Evolutionary conservation across 345 rosid species (phyloP), one percentile per base, ranked within the genome.

Genomic region (Pseudoturritis turrita): DNA sequence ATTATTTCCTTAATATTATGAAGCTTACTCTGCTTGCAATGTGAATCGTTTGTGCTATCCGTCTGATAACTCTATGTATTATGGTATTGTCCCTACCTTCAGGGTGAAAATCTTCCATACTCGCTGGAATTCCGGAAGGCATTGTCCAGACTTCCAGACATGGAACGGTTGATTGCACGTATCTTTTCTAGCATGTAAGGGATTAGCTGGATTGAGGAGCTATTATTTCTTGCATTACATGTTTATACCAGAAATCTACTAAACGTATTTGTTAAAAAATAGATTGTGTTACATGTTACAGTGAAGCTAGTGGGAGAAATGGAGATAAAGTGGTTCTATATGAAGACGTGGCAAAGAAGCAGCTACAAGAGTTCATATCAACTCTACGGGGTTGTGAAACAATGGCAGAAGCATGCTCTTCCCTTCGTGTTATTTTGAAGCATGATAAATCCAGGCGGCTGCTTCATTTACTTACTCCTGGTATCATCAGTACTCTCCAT

Each of bases 271-370:
- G 58, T 37, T 39, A 55, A 61, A 10, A 9, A 29, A 29, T 72
- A 64, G 37, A 22, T 23, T 58, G 73, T 52, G 61, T 40, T 53
- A 23, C 28, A 49, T 73, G 72, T 69, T 39, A 49, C 86, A 95
- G 98, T 74, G 92, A 88, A 87, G 96, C 89, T 64, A 84, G 80
- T 80, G 99, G 99, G 79, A 87, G 99, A 83, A 89, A 89, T 77
- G 86, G 97, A 47, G 83, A 80, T 66, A 89, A 89, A 80, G 96
- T 95, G 43, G 81, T 84, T 79, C 71, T 95, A 31, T 89, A 95
- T 49, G 99, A 95, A 78, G 99, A 95, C 84, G 87, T 92, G 7
- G 78, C 96, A 49, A 95, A 91, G 82, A 89, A 87, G 79, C 87
- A 81, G 83, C 93, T 95, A 66, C 93, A 89, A 74, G 96, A 89